These are phyloP conservation scores for Scheffersomyces quercinus DNA, from an alignment of 1,139 yeast genomes.

Conservation along the genomic window DNA sequence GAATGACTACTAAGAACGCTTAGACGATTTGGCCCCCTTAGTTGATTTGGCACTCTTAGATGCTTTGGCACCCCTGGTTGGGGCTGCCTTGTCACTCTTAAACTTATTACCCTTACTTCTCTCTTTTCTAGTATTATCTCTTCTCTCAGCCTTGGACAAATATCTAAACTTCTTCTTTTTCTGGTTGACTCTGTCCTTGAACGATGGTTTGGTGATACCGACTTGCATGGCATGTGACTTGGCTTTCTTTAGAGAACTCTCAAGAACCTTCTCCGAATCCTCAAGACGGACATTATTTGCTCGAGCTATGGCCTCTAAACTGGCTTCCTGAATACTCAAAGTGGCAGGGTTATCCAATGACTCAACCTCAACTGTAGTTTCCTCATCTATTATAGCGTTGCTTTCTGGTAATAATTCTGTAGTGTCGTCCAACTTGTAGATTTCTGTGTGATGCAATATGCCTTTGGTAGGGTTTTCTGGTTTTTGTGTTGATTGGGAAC, in stretches of 20 bases:
- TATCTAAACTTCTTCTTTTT: slow-evolving; percentile 86
- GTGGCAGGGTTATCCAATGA: slow-evolving; percentile 49
- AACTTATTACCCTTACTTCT: slow-evolving; percentile 22
- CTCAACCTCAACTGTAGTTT: slow-evolving; percentile 65
- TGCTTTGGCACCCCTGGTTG: too few relatives aligned
- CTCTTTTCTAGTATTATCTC: slow-evolving; percentile 64
- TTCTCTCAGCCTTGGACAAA: slow-evolving; percentile 76
- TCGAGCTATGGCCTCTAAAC: slow-evolving; percentile 56
- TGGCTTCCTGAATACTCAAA: slow-evolving; percentile 29
- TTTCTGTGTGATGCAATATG: slow-evolving; percentile 42
- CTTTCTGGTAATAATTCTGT: slow-evolving; percentile 33
- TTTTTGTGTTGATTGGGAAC: slow-evolving; percentile 7
- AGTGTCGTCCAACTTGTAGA: slow-evolving; percentile 46
- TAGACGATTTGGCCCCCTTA: too few relatives aligned
- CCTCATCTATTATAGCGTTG: slow-evolving; percentile 51
- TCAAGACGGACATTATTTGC: slow-evolving; percentile 64
- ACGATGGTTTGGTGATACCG: slow-evolving; percentile 48
- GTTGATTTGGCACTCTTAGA: too few relatives aligned
- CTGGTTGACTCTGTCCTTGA: slow-evolving; percentile 34
- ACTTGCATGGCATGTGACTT: slow-evolving; percentile 69
- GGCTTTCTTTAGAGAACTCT: slow-evolving; percentile 66
- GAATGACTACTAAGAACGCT: too few relatives aligned
- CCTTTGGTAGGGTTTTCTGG: slow-evolving; percentile 28
- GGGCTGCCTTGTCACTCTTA: slow-evolving; percentile 13
- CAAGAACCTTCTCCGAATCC: slow-evolving; percentile 60